Evolutionary conservation across 768 basidiomycete genomes (phyloP).

Genomic region (Boletus rex-veris): DNA sequence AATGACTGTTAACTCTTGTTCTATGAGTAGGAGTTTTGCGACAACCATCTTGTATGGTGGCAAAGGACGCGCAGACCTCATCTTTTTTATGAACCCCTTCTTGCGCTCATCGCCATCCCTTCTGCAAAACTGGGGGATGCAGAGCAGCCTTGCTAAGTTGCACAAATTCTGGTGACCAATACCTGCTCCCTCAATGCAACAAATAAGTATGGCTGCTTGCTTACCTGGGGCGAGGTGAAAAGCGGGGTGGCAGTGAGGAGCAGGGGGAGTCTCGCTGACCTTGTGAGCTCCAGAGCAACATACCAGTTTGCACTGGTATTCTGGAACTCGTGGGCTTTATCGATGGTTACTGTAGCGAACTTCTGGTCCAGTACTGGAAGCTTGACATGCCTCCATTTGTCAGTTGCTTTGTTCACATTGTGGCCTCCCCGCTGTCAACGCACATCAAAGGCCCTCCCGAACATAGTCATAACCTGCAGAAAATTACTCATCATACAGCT

Average conservation of each 20-base stretch:
- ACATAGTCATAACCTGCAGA: constrained; percentile 8
- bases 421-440: background rate
- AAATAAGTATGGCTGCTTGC: background rate
- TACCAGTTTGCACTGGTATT: constrained; percentile 8
- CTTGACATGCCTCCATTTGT: constrained; percentile 4
- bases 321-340: constrained; percentile 4
- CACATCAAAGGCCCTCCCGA: constrained; percentile 5
- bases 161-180: constrained; percentile 10
- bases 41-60: background rate
- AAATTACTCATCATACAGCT: no score
- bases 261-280: constrained; percentile 1
- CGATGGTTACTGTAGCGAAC: background rate
- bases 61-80: background rate
- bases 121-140: constrained; percentile 1
- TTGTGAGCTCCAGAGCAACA: background rate
- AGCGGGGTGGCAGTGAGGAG: constrained; percentile 4
- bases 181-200: no score
- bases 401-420: constrained; percentile 3
- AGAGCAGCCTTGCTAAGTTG: constrained; percentile 3
- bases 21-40: background rate
- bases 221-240: constrained; percentile 3
- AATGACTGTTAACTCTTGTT: background rate
- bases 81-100: background rate
- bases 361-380: background rate
- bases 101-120: background rate